Evolutionary conservation across 768 basidiomycete species (phyloP).

Genomic region (Boletus sensibilis): DNA sequence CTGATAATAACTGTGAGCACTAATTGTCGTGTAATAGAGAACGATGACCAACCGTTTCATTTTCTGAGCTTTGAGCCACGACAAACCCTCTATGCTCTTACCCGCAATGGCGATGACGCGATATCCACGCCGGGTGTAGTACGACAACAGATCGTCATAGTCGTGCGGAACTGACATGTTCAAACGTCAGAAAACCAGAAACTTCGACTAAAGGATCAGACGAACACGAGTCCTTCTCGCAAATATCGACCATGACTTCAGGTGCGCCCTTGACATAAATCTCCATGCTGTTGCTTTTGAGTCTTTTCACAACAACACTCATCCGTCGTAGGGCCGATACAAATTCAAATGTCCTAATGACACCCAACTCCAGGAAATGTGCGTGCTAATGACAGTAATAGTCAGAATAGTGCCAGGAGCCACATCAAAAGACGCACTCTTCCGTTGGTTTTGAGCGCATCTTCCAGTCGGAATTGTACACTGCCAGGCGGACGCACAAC

Average conservation of each 20-base stretch:
- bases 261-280: slow-evolving; percentile 99
- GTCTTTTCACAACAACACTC: slow-evolving; percentile 95
- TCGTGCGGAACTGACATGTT: slow-evolving; percentile 78
- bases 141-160: slow-evolving; percentile 93
- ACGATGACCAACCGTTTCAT: slow-evolving; percentile 73
- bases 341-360: slow-evolving; percentile 95
- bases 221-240: slow-evolving; percentile 88
- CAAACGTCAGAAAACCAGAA: slow-evolving; percentile 13
- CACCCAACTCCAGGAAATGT: slow-evolving; percentile 95
- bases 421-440: slow-evolving; percentile 50
- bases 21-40: not conserved
- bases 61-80: slow-evolving; percentile 96
- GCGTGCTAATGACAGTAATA: slow-evolving; percentile 61
- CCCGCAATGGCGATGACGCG: slow-evolving; percentile 98
- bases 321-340: slow-evolving; percentile 90
- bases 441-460: slow-evolving; percentile 81
- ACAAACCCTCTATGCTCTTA: slow-evolving; percentile 88
- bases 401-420: not conserved
- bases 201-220: slow-evolving; percentile 10
- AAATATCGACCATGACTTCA: slow-evolving; percentile 96
- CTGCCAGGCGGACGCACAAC: slow-evolving; percentile 97
- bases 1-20: slow-evolving; percentile 39
- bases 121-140: slow-evolving; percentile 96
- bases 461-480: slow-evolving; percentile 85
- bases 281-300: slow-evolving; percentile 95